These are phyloP conservation scores for Pisolithus albus DNA, from an alignment of 768 basidiomycete species.

Conservation along the genomic window DNA sequence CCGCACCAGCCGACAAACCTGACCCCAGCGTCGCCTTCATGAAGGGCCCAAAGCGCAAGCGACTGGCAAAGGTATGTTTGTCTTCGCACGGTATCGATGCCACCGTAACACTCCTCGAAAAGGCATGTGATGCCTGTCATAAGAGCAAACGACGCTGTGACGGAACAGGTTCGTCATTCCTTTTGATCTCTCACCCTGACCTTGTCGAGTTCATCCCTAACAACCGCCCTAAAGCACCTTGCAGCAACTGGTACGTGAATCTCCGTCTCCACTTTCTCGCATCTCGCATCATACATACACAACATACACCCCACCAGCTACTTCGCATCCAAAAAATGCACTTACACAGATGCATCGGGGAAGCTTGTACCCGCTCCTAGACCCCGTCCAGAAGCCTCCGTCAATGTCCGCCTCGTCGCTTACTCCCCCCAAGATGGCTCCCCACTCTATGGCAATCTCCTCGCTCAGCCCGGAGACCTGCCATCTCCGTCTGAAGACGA, in stretches of 20 bases:
- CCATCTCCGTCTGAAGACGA: constrained; percentile 30
- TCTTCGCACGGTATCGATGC: neutral
- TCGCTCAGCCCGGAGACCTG: constrained; percentile 11
- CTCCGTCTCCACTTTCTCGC: neutral
- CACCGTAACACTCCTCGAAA: constrained; percentile 4
- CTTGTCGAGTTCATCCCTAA: constrained; percentile 4
- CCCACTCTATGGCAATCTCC: constrained; percentile 5
- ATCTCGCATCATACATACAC: constrained; percentile 3
- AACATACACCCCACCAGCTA: constrained; percentile 38
- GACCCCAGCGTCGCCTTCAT: constrained; percentile 37
- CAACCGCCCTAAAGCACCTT: constrained; percentile 46
- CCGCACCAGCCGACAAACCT: constrained; percentile 21
- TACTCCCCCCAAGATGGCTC: constrained; percentile 13
- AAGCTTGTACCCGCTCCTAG: constrained; percentile 72
- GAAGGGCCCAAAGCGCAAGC: constrained; percentile 48
- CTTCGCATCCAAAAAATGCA: constrained; percentile 75
- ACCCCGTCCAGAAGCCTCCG: constrained; percentile 25
- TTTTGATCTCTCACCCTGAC: neutral
- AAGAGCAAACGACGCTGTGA: constrained; percentile 81
- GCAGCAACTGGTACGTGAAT: constrained; percentile 64
- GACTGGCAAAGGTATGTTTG: constrained; percentile 41
- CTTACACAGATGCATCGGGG: constrained; percentile 74
- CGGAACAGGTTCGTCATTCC: constrained; percentile 54
- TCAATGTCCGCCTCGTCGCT: constrained; percentile 19
- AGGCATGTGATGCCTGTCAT: constrained; percentile 80